Conservation (phyloP, 805 yeast species). For the Tetrapisispora fleetii region DNA sequence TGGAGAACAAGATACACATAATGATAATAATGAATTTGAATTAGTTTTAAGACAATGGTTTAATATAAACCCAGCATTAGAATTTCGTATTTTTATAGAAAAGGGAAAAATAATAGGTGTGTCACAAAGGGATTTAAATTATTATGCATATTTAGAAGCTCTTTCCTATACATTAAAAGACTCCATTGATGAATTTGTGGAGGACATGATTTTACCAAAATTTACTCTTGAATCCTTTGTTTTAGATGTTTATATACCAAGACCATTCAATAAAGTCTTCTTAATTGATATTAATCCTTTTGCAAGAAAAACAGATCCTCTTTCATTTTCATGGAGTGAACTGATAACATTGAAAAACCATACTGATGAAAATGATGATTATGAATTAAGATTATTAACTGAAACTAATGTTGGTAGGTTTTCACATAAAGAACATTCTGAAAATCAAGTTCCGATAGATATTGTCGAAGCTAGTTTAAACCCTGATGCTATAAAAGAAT, state of each 20-base stretch:
- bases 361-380: constrained; percentile 24
- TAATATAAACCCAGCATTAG: constrained; percentile 77
- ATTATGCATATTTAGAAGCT: constrained; percentile 57
- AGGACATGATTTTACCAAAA: constrained; percentile 34
- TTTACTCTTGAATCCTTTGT: constrained; percentile 53
- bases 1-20: constrained; percentile 18
- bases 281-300: constrained; percentile 85
- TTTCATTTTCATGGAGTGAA: constrained; percentile 81
- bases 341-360: constrained; percentile 29
- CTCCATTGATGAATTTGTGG: constrained; percentile 47
- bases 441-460: constrained; percentile 86
- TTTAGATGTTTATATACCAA: constrained; percentile 75
- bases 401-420: constrained; percentile 66
- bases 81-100: constrained; percentile 77
- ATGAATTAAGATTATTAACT: constrained; percentile 56
- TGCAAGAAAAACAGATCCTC: constrained; percentile 64
- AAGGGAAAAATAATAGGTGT: constrained; percentile 57
- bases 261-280: constrained; percentile 55
- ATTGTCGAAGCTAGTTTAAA: constrained; percentile 75
- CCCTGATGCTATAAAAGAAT: constrained; percentile 57
- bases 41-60: constrained; percentile 78
- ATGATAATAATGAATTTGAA: constrained; percentile 33
- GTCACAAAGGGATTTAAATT: constrained; percentile 80
- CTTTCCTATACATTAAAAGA: constrained; percentile 39
- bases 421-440: constrained; percentile 74